phyloP scores from a whole-genome alignment of 805 yeast genomes.

The Monosporozyma siamensis region DNA sequence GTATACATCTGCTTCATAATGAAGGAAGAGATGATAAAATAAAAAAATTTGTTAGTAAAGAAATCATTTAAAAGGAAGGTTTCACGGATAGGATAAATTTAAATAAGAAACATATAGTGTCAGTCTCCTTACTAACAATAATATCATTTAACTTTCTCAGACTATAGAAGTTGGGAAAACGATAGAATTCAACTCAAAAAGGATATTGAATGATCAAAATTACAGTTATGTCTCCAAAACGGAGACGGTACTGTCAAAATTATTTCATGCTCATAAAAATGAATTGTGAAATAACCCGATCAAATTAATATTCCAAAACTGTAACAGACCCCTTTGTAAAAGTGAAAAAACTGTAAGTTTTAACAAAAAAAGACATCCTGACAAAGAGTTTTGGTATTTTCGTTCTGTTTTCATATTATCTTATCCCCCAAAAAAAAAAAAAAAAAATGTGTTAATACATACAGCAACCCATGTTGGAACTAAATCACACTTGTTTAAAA shows the following conservation, averaged over 20 bases:
- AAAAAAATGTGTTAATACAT: slow-evolving; percentile 40
- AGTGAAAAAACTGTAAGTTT: too few relatives aligned
- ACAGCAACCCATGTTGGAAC: slow-evolving; percentile 99
- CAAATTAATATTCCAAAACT: slow-evolving; percentile 83
- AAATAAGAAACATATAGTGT: slow-evolving; percentile 35
- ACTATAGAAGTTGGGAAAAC: not conserved
- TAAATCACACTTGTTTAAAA: slow-evolving; percentile 92
- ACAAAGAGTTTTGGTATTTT: slow-evolving; percentile 72
- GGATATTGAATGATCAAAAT: slow-evolving; percentile 36
- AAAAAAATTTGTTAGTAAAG: slow-evolving; percentile 11
- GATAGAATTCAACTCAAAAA: slow-evolving; percentile 72
- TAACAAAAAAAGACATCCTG: slow-evolving; percentile 66
- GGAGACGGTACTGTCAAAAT: slow-evolving; percentile 11
- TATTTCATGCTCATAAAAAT: slow-evolving; percentile 28
- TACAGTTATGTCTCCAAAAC: slow-evolving; percentile 37
- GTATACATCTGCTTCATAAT: too few relatives aligned
- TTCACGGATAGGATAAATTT: not conserved
- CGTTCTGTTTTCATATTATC: not conserved
- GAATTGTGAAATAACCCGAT: slow-evolving; percentile 40
- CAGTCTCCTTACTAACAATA: slow-evolving; percentile 86
- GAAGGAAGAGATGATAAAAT: too few relatives aligned
- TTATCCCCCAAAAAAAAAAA: not conserved
- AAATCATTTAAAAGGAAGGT: too few relatives aligned
- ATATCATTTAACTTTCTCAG: slow-evolving; percentile 7
- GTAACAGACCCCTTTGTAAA: slow-evolving; percentile 87